phyloP scores from a whole-genome alignment of 2,329 filamentous ascomycete genomes.

The Beauveria pseudobassiana region DNA sequence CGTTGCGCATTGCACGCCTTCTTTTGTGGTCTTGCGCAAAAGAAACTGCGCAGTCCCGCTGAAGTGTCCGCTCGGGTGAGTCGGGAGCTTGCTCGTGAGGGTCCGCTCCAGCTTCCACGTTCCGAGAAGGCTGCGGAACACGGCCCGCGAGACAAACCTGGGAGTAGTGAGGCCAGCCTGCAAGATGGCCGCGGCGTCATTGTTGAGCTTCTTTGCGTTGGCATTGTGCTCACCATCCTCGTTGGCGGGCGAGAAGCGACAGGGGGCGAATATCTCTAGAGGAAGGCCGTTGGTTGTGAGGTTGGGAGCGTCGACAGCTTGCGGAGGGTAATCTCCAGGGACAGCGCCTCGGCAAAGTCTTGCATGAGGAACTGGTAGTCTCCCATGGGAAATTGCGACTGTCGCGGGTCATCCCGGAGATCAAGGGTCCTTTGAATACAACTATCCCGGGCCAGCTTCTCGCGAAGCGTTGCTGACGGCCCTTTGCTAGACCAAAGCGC shows the following conservation, averaged over 20 bases:
- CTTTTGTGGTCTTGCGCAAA: constrained; percentile 50
- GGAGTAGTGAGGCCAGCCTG: constrained; percentile 33
- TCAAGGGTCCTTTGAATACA: constrained; percentile 38
- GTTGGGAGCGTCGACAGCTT: constrained; percentile 19
- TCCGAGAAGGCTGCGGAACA: constrained; percentile 65
- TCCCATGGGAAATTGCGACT: constrained; percentile 72
- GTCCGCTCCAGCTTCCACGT: constrained; percentile 57
- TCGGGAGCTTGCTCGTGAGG: constrained; percentile 44
- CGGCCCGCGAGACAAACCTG: constrained; percentile 54
- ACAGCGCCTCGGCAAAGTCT: constrained; percentile 54
- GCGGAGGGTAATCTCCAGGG: constrained; percentile 36
- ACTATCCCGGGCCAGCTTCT: constrained; percentile 36
- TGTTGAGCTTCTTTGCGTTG: constrained; percentile 36
- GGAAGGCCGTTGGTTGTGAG: constrained; percentile 34
- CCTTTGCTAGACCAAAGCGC: constrained; percentile 44
- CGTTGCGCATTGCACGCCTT: constrained; percentile 35
- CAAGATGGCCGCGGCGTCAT: constrained; percentile 36
- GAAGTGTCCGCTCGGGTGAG: constrained; percentile 58
- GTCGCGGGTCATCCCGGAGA: constrained; percentile 44
- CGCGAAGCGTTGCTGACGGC: constrained; percentile 21
- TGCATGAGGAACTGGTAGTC: constrained; percentile 74
- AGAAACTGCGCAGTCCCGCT: constrained; percentile 58
- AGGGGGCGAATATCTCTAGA: constrained; percentile 49
- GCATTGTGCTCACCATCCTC: constrained; percentile 28
- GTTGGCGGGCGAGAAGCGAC: constrained; percentile 40